Evolutionary conservation across 2,329 filamentous ascomycete species (phyloP), one percentile per base, ranked within the genome.

Genomic region (Aurifilum marmelostoma): DNA sequence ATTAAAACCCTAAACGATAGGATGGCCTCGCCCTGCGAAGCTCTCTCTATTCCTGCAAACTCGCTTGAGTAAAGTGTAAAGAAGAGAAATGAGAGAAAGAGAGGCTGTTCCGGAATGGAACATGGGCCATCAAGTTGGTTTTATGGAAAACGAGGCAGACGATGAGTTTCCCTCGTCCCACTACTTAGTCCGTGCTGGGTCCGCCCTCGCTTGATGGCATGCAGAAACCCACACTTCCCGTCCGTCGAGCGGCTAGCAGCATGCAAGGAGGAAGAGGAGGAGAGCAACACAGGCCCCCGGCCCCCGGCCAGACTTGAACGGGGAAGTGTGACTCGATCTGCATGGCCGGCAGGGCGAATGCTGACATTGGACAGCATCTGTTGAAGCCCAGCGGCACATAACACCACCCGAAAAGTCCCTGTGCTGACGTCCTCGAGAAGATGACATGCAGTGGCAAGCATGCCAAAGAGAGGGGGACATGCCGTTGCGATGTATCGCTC

Each of bases 21-120:
- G 75, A 80, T 76, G 78, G n/a, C 80, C 75, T 82, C 81, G 82
- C 73, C 82, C 82, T 80, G 83, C 82, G 80, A 71, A 80, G 78
- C 76, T 73, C 64, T 74, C 43, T 47, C 74, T 74, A 76, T 74
- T 74, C 63, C 73, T 73, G 73, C 69, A 75, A 74, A 72, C 74
- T 73, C 76, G 75, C 75, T 73, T 73, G 75, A 76, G 69, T 64
- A 14, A 11, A 69, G 72, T 72, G 72, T 72, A 72, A 65, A 79
- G 77, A 73, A 77, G 72, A 73, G 72, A 76, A 76, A 66, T 72
- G 69, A 62, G 67, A 68, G 74, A 79, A 73, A 71, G 74, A 73
- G 66, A 63, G 58, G 63, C 65, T 61, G 68, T 70, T 69, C 70
- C 43, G n/a, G 65, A 37, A 34, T 34, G 61, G 68, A 63, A 66